phyloP scores from a whole-genome alignment of 2,329 filamentous ascomycete genomes.

The Monosporascus ibericus region DNA sequence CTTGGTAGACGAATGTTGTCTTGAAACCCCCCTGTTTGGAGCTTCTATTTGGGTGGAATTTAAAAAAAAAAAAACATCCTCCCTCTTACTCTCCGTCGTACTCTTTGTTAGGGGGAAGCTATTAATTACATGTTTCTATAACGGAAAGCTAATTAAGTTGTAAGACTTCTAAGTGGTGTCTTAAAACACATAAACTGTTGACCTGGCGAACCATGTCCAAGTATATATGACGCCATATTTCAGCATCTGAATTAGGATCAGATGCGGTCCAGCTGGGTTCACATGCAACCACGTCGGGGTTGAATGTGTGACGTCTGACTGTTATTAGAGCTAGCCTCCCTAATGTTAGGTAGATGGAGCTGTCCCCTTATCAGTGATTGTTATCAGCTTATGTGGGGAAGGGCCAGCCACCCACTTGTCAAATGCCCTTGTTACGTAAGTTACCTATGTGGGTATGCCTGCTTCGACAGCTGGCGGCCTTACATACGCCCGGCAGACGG shows the following conservation, averaged over 20 bases:
- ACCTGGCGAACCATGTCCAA: no score
- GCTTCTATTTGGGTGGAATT: background rate
- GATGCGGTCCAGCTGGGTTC: background rate
- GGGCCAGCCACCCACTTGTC: background rate
- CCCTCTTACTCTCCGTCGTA: background rate
- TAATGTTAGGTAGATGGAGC: no score
- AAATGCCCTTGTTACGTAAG: background rate
- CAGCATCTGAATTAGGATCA: background rate
- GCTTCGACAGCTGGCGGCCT: background rate
- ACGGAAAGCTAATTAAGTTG: no score
- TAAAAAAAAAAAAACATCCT: background rate
- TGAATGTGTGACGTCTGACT: background rate
- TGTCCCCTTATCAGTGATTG: background rate
- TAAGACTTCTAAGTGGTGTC: no score
- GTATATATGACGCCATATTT: no score
- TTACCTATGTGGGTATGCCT: background rate
- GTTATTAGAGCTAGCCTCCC: background rate
- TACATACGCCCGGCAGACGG: background rate
- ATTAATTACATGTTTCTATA: no score
- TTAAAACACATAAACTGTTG: no score
- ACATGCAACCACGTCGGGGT: background rate
- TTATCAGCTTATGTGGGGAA: background rate
- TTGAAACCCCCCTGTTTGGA: background rate
- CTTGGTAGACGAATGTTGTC: background rate
- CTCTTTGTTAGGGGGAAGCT: no score